phyloP scores from a whole-genome alignment of 805 yeast genomes.

The Saturnispora hagleri region DNA sequence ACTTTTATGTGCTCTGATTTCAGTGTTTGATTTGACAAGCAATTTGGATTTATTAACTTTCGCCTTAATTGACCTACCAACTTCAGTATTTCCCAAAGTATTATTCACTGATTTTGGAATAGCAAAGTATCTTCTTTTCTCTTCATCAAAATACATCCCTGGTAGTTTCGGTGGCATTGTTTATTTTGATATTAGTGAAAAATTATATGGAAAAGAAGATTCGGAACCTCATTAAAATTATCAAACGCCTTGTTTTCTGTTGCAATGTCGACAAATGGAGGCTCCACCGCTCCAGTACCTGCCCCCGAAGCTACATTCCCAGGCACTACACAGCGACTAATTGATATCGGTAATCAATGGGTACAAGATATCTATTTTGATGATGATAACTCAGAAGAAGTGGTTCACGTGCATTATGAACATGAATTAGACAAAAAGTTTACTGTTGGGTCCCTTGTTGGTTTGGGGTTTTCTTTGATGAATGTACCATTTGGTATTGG shows the following conservation, averaged over 20 bases:
- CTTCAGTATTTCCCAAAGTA: not conserved
- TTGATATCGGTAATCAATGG: slow-evolving; percentile 20
- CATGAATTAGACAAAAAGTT: slow-evolving; percentile 62
- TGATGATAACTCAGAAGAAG: slow-evolving; percentile 43
- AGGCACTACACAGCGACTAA: not conserved
- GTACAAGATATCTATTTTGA: slow-evolving; percentile 29
- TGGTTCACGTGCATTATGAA: slow-evolving; percentile 66
- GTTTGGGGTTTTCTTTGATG: slow-evolving; percentile 73
- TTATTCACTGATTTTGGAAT: slow-evolving; percentile 3
- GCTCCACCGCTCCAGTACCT: not conserved
- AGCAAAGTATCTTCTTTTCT: slow-evolving; percentile 9
- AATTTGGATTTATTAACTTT: not conserved
- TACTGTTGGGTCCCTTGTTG: slow-evolving; percentile 62
- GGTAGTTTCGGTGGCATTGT: slow-evolving; percentile 5
- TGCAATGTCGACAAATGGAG: not conserved
- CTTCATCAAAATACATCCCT: slow-evolving; percentile 10
- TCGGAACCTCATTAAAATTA: not conserved
- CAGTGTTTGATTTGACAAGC: not conserved
- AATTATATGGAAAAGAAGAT: not conserved
- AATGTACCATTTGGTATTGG: slow-evolving; percentile 75
- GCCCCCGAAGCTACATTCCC: not conserved
- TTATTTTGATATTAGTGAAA: not conserved
- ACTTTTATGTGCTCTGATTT: not conserved
- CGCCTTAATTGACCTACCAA: not conserved
- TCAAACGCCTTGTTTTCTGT: not conserved